Evolutionary conservation across 352 stramenopile species (phyloP).

Genomic region (Phytopythium aichiense): DNA sequence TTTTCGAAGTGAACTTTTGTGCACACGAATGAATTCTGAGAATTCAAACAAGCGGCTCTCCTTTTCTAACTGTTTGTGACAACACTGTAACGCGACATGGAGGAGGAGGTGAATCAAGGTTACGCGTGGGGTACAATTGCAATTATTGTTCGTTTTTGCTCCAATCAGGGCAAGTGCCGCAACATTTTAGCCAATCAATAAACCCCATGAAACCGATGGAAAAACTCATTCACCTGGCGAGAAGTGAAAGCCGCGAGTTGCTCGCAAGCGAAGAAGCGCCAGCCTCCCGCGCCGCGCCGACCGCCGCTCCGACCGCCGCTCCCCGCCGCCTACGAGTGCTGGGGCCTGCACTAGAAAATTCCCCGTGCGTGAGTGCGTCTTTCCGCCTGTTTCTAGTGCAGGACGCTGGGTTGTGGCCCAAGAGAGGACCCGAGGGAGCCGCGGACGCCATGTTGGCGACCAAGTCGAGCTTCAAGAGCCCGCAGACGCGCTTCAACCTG

Average conservation of each 20-base stretch:
- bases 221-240: too few relatives aligned
- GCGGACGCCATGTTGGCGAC: slow-evolving; percentile 27
- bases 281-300: not conserved
- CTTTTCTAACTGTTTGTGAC: too few relatives aligned
- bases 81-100: too few relatives aligned
- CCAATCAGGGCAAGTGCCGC: too few relatives aligned
- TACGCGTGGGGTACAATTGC: too few relatives aligned
- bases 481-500: slow-evolving; percentile 89
- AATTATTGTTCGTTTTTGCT: too few relatives aligned
- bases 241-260: not conserved
- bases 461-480: slow-evolving; percentile 40
- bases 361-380: not conserved
- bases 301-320: not conserved
- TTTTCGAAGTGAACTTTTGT: too few relatives aligned
- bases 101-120: too few relatives aligned
- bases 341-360: not conserved
- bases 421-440: not conserved
- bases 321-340: not conserved
- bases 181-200: too few relatives aligned
- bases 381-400: not conserved
- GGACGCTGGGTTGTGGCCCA: not conserved
- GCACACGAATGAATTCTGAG: too few relatives aligned
- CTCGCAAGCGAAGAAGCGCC: not conserved
- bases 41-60: too few relatives aligned
- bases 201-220: too few relatives aligned